A percentile compares a stretch with the other conserved stretches of the same genome.
phyloP scores from a whole-genome alignment of 2,329 filamentous ascomycete genomes.

The Microdochium bolleyi region DNA sequence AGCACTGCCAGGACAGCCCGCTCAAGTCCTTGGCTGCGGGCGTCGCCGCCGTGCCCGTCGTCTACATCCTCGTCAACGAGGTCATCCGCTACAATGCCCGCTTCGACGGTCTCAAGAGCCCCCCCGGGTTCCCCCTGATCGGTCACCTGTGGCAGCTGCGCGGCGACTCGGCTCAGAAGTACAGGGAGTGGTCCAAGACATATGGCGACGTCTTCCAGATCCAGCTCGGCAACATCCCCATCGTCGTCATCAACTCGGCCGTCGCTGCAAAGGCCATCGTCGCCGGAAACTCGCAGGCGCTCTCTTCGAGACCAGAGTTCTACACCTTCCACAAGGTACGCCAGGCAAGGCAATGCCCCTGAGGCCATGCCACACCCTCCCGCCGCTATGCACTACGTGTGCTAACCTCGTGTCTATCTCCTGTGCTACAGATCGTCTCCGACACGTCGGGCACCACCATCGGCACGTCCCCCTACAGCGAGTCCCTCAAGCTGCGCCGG shows the following conservation, averaged over 20 bases:
- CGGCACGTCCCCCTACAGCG: conserved; percentile 58
- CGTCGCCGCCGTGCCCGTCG: conserved; percentile 11
- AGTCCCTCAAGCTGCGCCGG: conserved; percentile 53
- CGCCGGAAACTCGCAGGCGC: conserved; percentile 41
- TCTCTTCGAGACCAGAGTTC: conserved; percentile 47
- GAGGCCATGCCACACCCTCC: no score
- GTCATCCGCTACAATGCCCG: conserved; percentile 33
- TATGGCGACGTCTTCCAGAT: conserved; percentile 47
- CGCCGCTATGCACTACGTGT: no score
- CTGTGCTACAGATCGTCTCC: conserved; percentile 49
- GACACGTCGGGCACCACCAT: conserved; percentile 61
- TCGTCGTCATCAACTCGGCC: conserved; percentile 48
- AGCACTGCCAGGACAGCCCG: no score
- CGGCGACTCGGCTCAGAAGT: conserved; percentile 46
- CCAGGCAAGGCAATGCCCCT: no score
- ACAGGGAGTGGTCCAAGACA: conserved; percentile 41
- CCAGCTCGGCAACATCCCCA: conserved; percentile 46
- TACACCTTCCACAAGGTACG: conserved; percentile 51
- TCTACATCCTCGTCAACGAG: conserved; percentile 41
- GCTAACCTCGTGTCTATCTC: no score
- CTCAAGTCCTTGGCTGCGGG: conserved; percentile 6
- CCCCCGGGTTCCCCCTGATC: conserved; percentile 41
- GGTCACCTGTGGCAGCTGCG: conserved; percentile 48
- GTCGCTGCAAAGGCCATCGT: conserved; percentile 41
- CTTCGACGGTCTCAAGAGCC: conserved; percentile 37